Evolutionary conservation across 1,284 basidiomycete species (phyloP).

Genomic region (Cystobasidiaceae sp.): DNA sequence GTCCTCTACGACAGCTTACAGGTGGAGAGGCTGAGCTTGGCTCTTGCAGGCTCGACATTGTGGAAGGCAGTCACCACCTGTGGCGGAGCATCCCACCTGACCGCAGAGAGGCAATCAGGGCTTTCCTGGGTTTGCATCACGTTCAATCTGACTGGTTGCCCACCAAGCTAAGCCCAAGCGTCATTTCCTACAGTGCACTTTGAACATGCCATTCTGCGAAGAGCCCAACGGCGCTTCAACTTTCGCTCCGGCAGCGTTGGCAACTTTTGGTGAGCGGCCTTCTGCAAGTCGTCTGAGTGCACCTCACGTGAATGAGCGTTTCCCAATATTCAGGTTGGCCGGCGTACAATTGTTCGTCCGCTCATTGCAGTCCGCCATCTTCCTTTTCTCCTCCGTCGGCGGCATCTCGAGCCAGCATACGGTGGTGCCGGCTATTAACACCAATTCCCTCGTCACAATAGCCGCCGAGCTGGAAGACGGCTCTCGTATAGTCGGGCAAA

Average conservation of each 20-base stretch:
- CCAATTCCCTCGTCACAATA: constrained; percentile 94
- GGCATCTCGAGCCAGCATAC: constrained; percentile 50
- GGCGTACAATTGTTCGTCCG: constrained; percentile 58
- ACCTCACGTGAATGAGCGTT: constrained; percentile 35
- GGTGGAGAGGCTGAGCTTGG: constrained; percentile 27
- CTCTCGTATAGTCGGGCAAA: constrained; percentile 80
- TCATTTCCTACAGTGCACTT: constrained; percentile 61
- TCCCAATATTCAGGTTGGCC: constrained; percentile 58
- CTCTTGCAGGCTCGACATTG: constrained; percentile 63
- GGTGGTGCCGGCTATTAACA: constrained; percentile 77
- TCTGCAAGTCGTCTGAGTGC: constrained; percentile 56
- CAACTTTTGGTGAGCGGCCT: constrained; percentile 31
- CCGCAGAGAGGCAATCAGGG: constrained; percentile 82
- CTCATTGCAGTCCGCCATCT: constrained; percentile 72
- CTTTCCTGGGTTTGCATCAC: constrained; percentile 46
- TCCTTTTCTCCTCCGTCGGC: constrained; percentile 88
- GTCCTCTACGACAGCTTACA: constrained; percentile 3
- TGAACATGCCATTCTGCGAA: constrained; percentile 74
- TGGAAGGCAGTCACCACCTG: constrained; percentile 76
- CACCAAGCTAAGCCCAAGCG: background rate
- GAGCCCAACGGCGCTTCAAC: constrained; percentile 86
- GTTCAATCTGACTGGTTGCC: constrained; percentile 35
- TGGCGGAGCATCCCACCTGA: constrained; percentile 89
- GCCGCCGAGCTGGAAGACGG: constrained; percentile 88
- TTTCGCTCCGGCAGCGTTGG: constrained; percentile 66